phyloP scores from a whole-genome alignment of 2,329 filamentous ascomycete species.

The Clonostachys rosea region DNA sequence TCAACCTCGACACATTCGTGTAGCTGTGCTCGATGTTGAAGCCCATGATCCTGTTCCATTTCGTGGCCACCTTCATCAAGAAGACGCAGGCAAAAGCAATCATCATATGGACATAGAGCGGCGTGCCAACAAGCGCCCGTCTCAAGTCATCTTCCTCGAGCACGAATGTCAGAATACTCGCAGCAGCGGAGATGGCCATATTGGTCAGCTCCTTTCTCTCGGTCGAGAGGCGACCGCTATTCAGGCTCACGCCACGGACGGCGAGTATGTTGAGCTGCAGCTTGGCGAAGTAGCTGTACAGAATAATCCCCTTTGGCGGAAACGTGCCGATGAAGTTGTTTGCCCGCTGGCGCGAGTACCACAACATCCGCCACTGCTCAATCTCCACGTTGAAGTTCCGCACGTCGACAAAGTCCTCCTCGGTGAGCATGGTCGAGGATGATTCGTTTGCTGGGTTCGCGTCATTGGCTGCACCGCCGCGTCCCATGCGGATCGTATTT shows the following conservation, averaged over 20 bases:
- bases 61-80: constrained; percentile 21
- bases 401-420: constrained; percentile 26
- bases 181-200: constrained; percentile 28
- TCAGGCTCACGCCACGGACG: constrained; percentile 29
- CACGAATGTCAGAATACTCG: constrained; percentile 18
- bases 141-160: constrained; percentile 21
- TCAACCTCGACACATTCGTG: constrained; percentile 14
- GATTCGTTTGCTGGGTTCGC: constrained; percentile 20
- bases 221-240: constrained; percentile 27
- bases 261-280: constrained; percentile 38
- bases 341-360: constrained; percentile 14
- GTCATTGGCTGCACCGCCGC: constrained; percentile 17
- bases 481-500: neutral
- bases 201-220: constrained; percentile 37
- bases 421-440: constrained; percentile 34
- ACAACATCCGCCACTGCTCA: constrained; percentile 32
- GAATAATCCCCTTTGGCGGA: constrained; percentile 41
- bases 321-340: constrained; percentile 20
- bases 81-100: constrained; percentile 23
- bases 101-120: constrained; percentile 22
- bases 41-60: constrained; percentile 22
- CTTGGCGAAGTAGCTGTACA: constrained; percentile 37
- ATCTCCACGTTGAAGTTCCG: constrained; percentile 32
- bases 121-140: constrained; percentile 19
- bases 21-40: constrained; percentile 23